Base-by-base conservation (phyloP, 306 rosid species). In the Begonia masoniana region DNA sequence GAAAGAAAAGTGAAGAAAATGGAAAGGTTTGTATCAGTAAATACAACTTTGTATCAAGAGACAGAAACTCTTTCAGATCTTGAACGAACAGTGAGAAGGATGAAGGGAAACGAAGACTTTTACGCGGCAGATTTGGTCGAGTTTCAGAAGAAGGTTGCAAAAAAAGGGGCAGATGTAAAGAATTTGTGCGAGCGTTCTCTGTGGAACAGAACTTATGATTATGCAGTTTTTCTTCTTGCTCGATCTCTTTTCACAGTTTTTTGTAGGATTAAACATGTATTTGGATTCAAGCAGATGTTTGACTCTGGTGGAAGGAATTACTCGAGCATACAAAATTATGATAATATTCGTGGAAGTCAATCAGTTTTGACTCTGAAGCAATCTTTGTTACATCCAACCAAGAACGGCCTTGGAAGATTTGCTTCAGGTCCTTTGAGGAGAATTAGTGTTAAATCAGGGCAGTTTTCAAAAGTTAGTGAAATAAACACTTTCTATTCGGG, bases 181-280 rank as follows among this genome's bases (percentile, higher is more conserved):
- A 66, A 65, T 74, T 63, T 92, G 62, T 65, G 79, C 66, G 80
- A 80, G 26, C 58, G 61, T 58, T 86, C 99, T 56, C 62, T 87
- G 56, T 92, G 99, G 99, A 82, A 74, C 79, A 70, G 76, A 72
- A 83, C 95, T 51, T 83, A 79, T 36, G 95, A 92, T 71, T 92
- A 87, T 67, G 42, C 86, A 4, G 70, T 81, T 50, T 74, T 31
- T 46, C 75, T 87, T 41, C 65, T 92, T 64, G 96, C 83, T 23
- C 75, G 95, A 72, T 76, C 93, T 63, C 56, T 92, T 48, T 77
- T 81, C 78, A 83, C 99, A 31, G 79, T 82, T 60, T 83, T 79
- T 59, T 58, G 65, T 53, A 77, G 82, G 78, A 77, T 92, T 78
- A 76, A 81, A 61, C 76, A 77, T 65, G 78, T 92, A 11, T 92